Evolutionary conservation across 73 alveolate species (phyloP).

Genomic region (Tetrahymena malaccensis): DNA sequence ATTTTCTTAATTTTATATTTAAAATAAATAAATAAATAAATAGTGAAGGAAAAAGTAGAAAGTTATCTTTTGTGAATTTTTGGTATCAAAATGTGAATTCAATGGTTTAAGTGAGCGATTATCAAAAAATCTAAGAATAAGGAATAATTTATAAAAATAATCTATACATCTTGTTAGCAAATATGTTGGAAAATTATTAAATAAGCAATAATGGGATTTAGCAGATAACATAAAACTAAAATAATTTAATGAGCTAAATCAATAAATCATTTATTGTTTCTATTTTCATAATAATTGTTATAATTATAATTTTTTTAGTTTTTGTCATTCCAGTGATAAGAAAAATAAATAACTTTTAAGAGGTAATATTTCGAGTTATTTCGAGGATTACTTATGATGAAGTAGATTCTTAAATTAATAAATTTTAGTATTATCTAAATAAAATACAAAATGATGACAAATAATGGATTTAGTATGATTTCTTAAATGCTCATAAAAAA

Average conservation of each 20-base stretch:
- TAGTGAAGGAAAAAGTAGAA: not conserved
- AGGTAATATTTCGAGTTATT: not conserved
- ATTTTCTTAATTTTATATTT: no score
- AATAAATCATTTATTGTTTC: not conserved
- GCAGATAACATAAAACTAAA: not conserved
- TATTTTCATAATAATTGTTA: not conserved
- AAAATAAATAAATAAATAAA: no score
- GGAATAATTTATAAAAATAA: no score
- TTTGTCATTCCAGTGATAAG: not conserved
- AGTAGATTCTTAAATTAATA: not conserved
- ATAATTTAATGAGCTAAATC: no score
- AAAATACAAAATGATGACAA: not conserved
- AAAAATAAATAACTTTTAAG: not conserved
- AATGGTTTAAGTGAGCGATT: not conserved
- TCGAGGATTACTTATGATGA: not conserved
- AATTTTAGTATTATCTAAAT: not conserved
- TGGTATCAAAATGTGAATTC: not conserved
- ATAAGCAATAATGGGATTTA: no score
- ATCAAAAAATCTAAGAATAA: no score
- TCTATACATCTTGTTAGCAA: no score
- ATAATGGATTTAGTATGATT: not conserved
- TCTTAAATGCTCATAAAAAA: not conserved
- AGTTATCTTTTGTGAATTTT: not conserved
- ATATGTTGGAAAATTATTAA: not conserved
- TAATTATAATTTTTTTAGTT: not conserved